These are phyloP conservation scores for Phytophthora sojae DNA, from an alignment of 352 stramenopile species.

Conservation along the genomic window DNA sequence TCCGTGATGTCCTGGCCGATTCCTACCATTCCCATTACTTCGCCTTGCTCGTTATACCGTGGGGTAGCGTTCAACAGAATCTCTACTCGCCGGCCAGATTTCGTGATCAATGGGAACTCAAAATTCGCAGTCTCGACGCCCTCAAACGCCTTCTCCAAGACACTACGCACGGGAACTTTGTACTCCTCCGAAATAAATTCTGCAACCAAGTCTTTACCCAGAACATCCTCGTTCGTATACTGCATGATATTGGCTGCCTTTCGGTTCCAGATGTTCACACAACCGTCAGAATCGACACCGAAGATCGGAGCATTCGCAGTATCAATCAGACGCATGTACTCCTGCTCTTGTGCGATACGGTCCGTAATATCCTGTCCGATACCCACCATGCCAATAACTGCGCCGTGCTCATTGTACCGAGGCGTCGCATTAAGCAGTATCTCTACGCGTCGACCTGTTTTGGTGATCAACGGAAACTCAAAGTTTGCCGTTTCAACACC, in stretches of 20 bases:
- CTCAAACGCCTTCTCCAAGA: conserved; percentile 58
- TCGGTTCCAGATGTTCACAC: conserved; percentile 73
- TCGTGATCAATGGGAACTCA: conserved; percentile 65
- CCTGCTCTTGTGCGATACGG: conserved; percentile 70
- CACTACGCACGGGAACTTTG: conserved; percentile 36
- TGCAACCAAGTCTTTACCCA: conserved; percentile 50
- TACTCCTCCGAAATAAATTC: conserved; percentile 45
- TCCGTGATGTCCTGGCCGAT: conserved; percentile 71
- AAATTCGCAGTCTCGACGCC: conserved; percentile 64
- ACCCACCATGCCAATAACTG: conserved; percentile 66
- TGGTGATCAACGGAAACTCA: conserved; percentile 72
- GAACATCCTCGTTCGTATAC: conserved; percentile 60
- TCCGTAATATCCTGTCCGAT: conserved; percentile 76
- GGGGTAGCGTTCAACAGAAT: conserved; percentile 64
- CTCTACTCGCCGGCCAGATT: conserved; percentile 50
- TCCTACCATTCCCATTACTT: conserved; percentile 61
- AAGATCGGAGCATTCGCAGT: conserved; percentile 78
- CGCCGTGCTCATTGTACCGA: conserved; percentile 53
- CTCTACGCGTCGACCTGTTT: conserved; percentile 46
- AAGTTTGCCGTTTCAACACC: conserved; percentile 68
- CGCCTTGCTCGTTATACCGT: conserved; percentile 57
- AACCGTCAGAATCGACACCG: conserved; percentile 61
- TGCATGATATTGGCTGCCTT: conserved; percentile 67
- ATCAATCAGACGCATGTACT: conserved; percentile 76
- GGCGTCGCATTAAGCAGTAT: conserved; percentile 64